Evolutionary conservation across 1,284 basidiomycete genomes (phyloP).

Genomic region (Phylloboletellus chloephorus): DNA sequence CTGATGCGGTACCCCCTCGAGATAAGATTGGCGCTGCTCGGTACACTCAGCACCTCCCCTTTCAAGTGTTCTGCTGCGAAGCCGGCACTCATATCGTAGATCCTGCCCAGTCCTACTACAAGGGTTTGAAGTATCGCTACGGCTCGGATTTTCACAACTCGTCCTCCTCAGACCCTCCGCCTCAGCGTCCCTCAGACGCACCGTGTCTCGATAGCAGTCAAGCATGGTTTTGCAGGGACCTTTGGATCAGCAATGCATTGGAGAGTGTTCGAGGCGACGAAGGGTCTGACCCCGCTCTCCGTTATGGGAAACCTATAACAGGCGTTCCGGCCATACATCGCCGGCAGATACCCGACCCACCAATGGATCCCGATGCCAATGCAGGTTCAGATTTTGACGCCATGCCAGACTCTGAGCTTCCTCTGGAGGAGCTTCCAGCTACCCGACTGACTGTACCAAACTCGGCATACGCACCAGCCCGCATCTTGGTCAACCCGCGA

Average conservation of each 20-base stretch:
- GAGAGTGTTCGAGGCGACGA: conserved; percentile 62
- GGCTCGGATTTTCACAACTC: conserved; percentile 77
- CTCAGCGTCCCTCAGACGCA: conserved; percentile 66
- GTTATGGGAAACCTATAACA: conserved; percentile 32
- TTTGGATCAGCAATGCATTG: conserved; percentile 81
- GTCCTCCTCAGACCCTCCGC: conserved; percentile 52
- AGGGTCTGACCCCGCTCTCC: conserved; percentile 32
- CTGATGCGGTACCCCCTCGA: conserved; percentile 86
- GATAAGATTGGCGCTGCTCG: conserved; percentile 75
- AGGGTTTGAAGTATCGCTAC: conserved; percentile 76
- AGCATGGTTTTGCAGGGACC: conserved; percentile 92
- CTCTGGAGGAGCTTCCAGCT: conserved; percentile 36
- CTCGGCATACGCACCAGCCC: conserved; percentile 76
- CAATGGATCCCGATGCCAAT: conserved; percentile 66
- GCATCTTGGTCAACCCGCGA: conserved; percentile 89
- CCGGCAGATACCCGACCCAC: conserved; percentile 27
- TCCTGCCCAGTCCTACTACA: conserved; percentile 89
- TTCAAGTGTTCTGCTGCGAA: conserved; percentile 97
- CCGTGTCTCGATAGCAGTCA: conserved; percentile 90
- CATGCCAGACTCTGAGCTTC: conserved; percentile 64
- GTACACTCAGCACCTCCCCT: conserved; percentile 86
- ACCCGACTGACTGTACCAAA: conserved; percentile 73
- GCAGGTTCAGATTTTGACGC: conserved; percentile 87
- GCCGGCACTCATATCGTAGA: conserved; percentile 93
- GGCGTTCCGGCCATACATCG: conserved; percentile 27